A percentile compares a stretch with the other conserved stretches of the same genome.
These are phyloP conservation scores for Cordia subcordata DNA, from an alignment of 257 asterid species.

Conservation along the genomic window DNA sequence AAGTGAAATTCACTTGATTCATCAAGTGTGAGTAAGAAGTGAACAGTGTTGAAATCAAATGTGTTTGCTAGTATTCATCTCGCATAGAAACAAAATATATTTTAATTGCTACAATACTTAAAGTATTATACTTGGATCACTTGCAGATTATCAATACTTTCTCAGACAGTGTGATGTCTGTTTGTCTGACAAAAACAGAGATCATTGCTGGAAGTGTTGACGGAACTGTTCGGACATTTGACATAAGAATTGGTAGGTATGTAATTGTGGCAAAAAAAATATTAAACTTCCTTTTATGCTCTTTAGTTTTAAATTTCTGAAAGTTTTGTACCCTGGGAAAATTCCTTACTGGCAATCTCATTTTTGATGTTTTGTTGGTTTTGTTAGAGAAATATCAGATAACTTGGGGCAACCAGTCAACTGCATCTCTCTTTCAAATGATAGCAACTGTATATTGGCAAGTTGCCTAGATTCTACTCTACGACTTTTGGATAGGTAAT, in stretches of 20 bases:
- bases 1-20: no score
- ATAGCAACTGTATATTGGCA: conserved; percentile 83
- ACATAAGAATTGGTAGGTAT: conserved; percentile 92
- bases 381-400: conserved; percentile 76
- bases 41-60: no score
- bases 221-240: conserved; percentile 95
- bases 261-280: conserved; percentile 24
- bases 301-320: background rate
- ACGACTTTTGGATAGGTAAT: conserved; percentile 83
- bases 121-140: background rate
- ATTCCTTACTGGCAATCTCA: background rate
- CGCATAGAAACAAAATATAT: background rate
- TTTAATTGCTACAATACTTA: no score
- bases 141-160: conserved; percentile 79
- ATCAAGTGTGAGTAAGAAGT: no score
- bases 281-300: conserved; percentile 2
- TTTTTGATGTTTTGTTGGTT: conserved; percentile 20
- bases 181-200: conserved; percentile 78
- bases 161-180: conserved; percentile 86
- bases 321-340: background rate
- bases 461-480: conserved; percentile 86
- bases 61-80: no score
- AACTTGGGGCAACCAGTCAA: conserved; percentile 86
- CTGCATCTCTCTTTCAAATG: conserved; percentile 91
- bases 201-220: conserved; percentile 98